These are phyloP conservation scores for Debaryomyces nepalensis DNA, from an alignment of 1,139 yeast species.

Conservation along the genomic window DNA sequence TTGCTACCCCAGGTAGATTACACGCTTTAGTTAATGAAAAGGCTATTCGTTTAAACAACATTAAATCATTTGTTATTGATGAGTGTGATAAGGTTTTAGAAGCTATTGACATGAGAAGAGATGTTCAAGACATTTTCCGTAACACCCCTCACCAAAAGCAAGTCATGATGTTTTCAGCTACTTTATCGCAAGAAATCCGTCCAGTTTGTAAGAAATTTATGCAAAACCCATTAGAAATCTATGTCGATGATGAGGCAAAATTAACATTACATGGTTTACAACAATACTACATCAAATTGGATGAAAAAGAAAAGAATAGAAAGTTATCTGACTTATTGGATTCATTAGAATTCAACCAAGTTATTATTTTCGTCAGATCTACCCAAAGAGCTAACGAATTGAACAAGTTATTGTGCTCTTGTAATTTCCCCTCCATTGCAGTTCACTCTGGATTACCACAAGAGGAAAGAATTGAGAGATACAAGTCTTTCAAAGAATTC, in stretches of 20 bases:
- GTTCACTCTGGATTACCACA: constrained; percentile 96
- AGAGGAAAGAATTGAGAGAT: constrained; percentile 97
- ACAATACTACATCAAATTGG: constrained; percentile 90
- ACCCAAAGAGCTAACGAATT: constrained; percentile 92
- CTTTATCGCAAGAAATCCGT: constrained; percentile 91
- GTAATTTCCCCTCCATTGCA: constrained; percentile 96
- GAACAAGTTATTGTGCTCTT: constrained; percentile 85
- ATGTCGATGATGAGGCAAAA: constrained; percentile 97
- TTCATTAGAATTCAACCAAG: constrained; percentile 96
- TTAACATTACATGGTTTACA: constrained; percentile 97
- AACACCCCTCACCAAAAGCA: constrained; percentile 98
- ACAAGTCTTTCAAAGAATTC: constrained; percentile 95
- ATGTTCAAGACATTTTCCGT: constrained; percentile 97
- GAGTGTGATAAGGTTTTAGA: constrained; percentile 99
- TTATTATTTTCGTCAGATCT: constrained; percentile 92
- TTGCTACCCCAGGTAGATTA: constrained; percentile 98
- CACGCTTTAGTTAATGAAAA: constrained; percentile 93
- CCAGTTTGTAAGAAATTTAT: constrained; percentile 97
- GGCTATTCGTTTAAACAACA: constrained; percentile 81
- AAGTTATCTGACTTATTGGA: constrained; percentile 92
- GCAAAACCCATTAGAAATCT: constrained; percentile 97
- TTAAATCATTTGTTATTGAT: constrained; percentile 94
- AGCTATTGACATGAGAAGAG: constrained; percentile 93
- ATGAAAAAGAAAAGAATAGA: constrained; percentile 92
- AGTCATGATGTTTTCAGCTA: constrained; percentile 99